Percentiles rank a stretch among this genome's conserved stretches.
Conservation (phyloP, 768 basidiomycete species). For the Baorangia bicolor region DNA sequence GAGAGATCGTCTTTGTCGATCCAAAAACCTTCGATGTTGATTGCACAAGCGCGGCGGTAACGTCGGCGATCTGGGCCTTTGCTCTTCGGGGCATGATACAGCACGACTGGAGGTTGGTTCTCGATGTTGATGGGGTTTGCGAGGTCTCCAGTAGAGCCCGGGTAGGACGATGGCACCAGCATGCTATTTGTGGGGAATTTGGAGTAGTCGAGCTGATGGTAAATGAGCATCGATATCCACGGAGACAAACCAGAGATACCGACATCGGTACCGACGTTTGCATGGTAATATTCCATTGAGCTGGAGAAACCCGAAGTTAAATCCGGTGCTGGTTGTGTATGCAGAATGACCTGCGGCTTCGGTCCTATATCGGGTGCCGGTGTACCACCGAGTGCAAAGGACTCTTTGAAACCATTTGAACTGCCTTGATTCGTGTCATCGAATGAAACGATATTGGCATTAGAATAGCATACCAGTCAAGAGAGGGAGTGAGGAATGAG, state of each 20-base stretch:
- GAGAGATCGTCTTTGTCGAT: constrained; percentile 8
- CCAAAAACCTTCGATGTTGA: background rate
- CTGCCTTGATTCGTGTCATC: background rate
- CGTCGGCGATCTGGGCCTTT: background rate
- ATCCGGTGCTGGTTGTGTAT: background rate
- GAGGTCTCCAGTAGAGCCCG: no score
- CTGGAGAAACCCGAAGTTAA: background rate
- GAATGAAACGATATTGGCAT: background rate
- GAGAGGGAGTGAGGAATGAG: background rate
- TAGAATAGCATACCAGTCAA: background rate
- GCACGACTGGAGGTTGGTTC: background rate
- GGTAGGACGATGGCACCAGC: background rate
- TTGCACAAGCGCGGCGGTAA: background rate
- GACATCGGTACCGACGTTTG: background rate
- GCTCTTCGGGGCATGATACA: background rate
- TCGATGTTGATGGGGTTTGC: background rate
- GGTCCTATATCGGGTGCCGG: background rate
- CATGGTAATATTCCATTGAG: background rate
- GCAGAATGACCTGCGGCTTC: background rate
- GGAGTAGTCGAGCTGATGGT: background rate
- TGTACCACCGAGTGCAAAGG: background rate
- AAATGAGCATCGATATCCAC: background rate
- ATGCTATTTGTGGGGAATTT: background rate
- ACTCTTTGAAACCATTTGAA: background rate
- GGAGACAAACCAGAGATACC: background rate